phyloP scores from a whole-genome alignment of 768 basidiomycete species.

The Phylloporus sp. region DNA sequence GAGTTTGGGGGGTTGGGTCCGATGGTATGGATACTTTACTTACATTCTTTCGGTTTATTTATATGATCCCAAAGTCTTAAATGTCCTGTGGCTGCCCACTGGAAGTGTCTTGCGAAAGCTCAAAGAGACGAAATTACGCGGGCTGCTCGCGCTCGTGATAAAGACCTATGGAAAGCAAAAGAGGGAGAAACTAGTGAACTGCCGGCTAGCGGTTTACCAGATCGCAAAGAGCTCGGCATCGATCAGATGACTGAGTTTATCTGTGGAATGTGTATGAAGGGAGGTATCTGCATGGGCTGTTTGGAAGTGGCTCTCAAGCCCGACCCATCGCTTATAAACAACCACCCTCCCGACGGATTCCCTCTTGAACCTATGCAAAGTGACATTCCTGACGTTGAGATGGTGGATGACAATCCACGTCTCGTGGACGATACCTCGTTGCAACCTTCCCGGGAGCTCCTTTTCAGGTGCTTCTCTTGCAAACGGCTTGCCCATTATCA shows the following conservation, averaged over 20 bases:
- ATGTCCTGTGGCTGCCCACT: conserved; percentile 75
- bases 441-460: conserved; percentile 38
- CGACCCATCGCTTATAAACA: conserved; percentile 31
- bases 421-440: conserved; percentile 16
- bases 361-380: conserved; percentile 8
- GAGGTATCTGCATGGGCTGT: conserved; percentile 77
- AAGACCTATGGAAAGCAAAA: conserved; percentile 34
- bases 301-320: conserved; percentile 51
- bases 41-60: conserved; percentile 3
- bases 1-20: conserved; percentile 75
- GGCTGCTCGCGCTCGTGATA: conserved; percentile 55
- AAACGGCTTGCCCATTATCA: conserved; percentile 79
- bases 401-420: conserved; percentile 28
- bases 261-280: conserved; percentile 70
- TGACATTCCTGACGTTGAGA: conserved; percentile 31
- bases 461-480: conserved; percentile 83
- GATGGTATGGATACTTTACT: conserved; percentile 54
- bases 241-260: conserved; percentile 75
- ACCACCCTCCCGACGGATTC: conserved; percentile 4
- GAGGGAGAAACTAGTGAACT: conserved; percentile 21
- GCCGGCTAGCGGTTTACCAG: conserved; percentile 33
- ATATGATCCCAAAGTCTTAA: conserved; percentile 48
- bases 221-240: conserved; percentile 43
- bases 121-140: conserved; percentile 73
- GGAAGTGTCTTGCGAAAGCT: conserved; percentile 62